Evolutionary conservation across 768 basidiomycete genomes (phyloP).

Genomic region (Arthromyces matolae): DNA sequence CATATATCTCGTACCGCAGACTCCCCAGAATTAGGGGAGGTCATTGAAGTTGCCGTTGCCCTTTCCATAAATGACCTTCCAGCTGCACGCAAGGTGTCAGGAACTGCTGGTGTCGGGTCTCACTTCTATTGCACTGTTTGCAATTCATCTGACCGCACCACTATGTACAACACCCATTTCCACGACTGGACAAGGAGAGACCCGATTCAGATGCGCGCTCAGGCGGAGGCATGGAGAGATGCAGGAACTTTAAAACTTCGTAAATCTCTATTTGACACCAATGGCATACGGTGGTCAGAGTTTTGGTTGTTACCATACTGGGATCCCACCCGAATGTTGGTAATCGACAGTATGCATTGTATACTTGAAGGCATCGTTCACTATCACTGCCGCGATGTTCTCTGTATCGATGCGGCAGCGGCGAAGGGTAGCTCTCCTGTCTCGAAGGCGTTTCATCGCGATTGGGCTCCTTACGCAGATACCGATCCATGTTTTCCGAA

Average conservation of each 20-base stretch:
- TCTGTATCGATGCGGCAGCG: slow-evolving; percentile 11
- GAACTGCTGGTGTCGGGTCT: slow-evolving; percentile 17
- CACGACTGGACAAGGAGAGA: slow-evolving; percentile 16
- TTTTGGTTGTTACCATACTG: slow-evolving; percentile 27
- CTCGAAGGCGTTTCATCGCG: slow-evolving; percentile 7
- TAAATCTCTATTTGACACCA: slow-evolving; percentile 22
- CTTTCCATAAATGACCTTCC: slow-evolving; percentile 24
- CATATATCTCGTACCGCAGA: slow-evolving; percentile 16
- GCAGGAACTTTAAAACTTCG: slow-evolving; percentile 11
- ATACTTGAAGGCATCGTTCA: slow-evolving; percentile 23
- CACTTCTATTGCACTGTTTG: slow-evolving; percentile 31
- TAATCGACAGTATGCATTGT: no score
- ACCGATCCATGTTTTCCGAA: background rate
- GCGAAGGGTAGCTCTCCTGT: slow-evolving; percentile 3
- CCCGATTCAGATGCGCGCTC: slow-evolving; percentile 3
- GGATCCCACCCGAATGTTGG: slow-evolving; percentile 27
- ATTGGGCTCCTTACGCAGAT: background rate
- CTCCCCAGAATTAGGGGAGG: slow-evolving; percentile 1
- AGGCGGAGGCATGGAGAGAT: slow-evolving; percentile 20
- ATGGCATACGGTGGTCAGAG: no score
- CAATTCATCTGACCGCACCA: slow-evolving; percentile 13
- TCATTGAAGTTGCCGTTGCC: background rate
- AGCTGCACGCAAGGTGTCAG: slow-evolving; percentile 25
- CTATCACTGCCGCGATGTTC: slow-evolving; percentile 9
- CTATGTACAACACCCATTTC: slow-evolving; percentile 11